Evolutionary conservation across 331 rosid genomes (phyloP), one percentile per base, ranked within the genome.

Genomic region (Quercus tomentella): DNA sequence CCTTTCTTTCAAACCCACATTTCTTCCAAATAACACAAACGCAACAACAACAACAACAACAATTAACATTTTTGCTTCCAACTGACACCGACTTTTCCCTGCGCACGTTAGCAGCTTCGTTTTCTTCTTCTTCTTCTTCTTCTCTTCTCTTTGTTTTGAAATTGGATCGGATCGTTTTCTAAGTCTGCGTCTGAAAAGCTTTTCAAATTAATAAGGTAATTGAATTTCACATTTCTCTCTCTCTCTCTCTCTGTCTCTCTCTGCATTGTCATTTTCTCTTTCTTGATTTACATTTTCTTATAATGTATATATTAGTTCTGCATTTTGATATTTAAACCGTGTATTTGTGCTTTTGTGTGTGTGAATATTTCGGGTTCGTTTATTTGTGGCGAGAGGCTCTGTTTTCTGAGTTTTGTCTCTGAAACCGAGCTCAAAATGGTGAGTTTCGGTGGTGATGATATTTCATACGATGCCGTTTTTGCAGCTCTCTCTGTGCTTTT

Each of bases 31-130:
- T 41, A 41, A 49, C 54, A 49, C 54, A 49, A 12, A 14, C 52
- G 1, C 14, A 41, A 41, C 49, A 2, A 41, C 49, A 41, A 0
- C 14, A 0, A 2, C 45, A 8, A n/a, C n/a, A n/a, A n/a, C n/a
- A n/a, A 35, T 37, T 37, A 7, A 2, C 43, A 37, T n/a, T 41
- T 41, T 9, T 41, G 14, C 49, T 41, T 41, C 49, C 10, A 22
- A 67, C 84, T 69, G 73, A 74, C 80, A 23, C 56, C 21, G 58
- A 72, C 71, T 2, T 15, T 28, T 37, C 65, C 67, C 72, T 75
- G 82, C 78, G 87, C 87, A 77, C 76, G 84, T 84, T 77, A 82
- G 82, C 3, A n/a, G n/a, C n/a, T n/a, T 30, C 11, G 20, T 65
- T 18, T 2, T 66, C 43, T 1, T 49, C 79, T 56, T 62, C n/a